These are phyloP conservation scores for Bothriochloa decipiens DNA, from an alignment of 176 grass and related monocot species.

Conservation along the genomic window DNA sequence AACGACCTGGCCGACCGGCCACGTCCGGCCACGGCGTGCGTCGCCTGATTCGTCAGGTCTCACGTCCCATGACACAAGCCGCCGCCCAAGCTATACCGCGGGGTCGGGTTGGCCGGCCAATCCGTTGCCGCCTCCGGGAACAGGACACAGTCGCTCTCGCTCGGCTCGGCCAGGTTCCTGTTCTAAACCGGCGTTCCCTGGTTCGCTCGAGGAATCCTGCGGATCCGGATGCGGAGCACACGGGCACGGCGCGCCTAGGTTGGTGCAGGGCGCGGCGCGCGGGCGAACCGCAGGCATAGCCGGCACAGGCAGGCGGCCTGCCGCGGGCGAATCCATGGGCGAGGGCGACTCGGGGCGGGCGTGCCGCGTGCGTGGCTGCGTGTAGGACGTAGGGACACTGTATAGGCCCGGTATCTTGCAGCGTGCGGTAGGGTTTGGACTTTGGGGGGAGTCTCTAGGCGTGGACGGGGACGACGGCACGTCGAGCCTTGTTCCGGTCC, in stretches of 20 bases:
- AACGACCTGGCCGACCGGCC: constrained; percentile 7
- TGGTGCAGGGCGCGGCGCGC: background rate
- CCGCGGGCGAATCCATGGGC: constrained; percentile 12
- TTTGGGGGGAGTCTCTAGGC: constrained; percentile 8
- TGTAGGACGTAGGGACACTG: background rate
- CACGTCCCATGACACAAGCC: background rate
- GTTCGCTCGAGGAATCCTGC: background rate
- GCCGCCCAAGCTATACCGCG: background rate
- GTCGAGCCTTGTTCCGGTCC: background rate
- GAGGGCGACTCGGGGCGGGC: background rate
- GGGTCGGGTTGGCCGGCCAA: background rate
- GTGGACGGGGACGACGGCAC: background rate
- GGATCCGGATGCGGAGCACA: background rate
- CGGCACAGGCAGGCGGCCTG: background rate
- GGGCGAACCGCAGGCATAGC: background rate
- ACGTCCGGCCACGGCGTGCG: background rate
- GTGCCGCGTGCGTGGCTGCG: background rate
- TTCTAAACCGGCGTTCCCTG: background rate
- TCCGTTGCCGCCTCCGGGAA: background rate
- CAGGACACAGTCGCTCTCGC: background rate
- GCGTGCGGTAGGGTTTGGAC: constrained; percentile 17
- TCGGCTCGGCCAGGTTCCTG: background rate
- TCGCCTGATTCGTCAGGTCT: background rate
- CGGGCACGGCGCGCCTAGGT: background rate
- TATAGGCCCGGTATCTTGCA: background rate